Base-by-base conservation (phyloP, 192 early-diverging fungal genomes). In the Entomortierella chlamydospora region DNA sequence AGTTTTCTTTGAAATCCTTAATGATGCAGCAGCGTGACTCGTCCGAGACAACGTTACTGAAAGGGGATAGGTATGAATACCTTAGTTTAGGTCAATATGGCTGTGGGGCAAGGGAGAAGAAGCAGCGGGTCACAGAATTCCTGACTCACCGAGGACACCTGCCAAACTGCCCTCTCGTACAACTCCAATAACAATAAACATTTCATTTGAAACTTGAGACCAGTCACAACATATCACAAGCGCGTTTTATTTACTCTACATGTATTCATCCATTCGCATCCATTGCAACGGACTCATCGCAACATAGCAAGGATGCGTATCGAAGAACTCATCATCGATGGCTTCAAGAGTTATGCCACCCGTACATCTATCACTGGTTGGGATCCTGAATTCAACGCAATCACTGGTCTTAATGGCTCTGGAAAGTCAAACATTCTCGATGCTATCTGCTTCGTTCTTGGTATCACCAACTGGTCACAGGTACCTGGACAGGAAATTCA, bases 361-460 rank as follows among this genome's bases (percentile, higher is more conserved):
- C 90, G 97, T 34, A 97, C 96, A 8, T 93, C 95, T 62, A 98
- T 99, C 67, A 91, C 94, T 29, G 94, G 95, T n/a, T 99, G 97
- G 97, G 98, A 99, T 85, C 90, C 93, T 2, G 89, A 94, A 69
- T 99, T 99, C 82, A 99, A 98, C 72, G 97, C 98, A 31, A 98
- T 99, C 71, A 99, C 98, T 10, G 98, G 98, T 20, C 86, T 99
- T 23, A 99, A 99, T 81, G 98, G 98, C 13, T 95, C 94, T 2
- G 98, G 98, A 39, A 99, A 99, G 72, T 98, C 96, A 25, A 99
- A 99, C 84, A 94, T 99, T 70, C 86, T 99, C 23, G 98, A 99
- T 78, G 92, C 98, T 33, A 98, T 99, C 65, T 99, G 98, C 73
- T 99, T 99, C 83, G 97, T 99, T 7, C 84, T 99, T 41, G 98